Conservation (phyloP, 2,329 filamentous ascomycete species). For the Sporothrix curviconia region DNA sequence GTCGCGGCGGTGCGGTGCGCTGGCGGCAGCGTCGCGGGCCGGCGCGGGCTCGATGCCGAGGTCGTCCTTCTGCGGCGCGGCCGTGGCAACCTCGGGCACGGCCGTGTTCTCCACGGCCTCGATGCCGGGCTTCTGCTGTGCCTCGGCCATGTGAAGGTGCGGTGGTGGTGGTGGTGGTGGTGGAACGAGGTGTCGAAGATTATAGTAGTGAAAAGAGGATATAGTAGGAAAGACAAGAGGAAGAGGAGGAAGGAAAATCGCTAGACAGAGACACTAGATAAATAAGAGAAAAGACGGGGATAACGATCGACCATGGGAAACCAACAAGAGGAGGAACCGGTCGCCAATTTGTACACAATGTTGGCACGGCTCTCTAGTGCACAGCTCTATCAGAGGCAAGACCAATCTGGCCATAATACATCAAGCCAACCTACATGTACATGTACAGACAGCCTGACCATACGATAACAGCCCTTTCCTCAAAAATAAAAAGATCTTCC, state of each 20-base stretch:
- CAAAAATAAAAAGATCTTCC: neutral
- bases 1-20: constrained; percentile 12
- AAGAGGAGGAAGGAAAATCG: neutral
- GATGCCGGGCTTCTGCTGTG: constrained; percentile 14
- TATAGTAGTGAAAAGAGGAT: too few species aligned
- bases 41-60: constrained; percentile 15
- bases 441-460: neutral
- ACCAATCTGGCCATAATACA: neutral
- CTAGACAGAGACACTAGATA: neutral
- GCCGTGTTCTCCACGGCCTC: constrained; percentile 13
- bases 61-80: neutral
- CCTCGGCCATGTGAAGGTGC: neutral
- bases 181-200: neutral
- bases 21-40: neutral
- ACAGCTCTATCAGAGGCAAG: neutral
- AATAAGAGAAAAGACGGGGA: neutral
- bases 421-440: neutral
- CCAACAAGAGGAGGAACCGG: too few species aligned
- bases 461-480: neutral
- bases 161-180: neutral
- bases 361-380: neutral
- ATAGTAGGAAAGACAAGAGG: too few species aligned
- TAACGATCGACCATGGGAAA: too few species aligned
- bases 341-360: neutral
- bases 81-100: neutral